phyloP scores from a whole-genome alignment of 768 basidiomycete species.

The Myochromella boudieri region DNA sequence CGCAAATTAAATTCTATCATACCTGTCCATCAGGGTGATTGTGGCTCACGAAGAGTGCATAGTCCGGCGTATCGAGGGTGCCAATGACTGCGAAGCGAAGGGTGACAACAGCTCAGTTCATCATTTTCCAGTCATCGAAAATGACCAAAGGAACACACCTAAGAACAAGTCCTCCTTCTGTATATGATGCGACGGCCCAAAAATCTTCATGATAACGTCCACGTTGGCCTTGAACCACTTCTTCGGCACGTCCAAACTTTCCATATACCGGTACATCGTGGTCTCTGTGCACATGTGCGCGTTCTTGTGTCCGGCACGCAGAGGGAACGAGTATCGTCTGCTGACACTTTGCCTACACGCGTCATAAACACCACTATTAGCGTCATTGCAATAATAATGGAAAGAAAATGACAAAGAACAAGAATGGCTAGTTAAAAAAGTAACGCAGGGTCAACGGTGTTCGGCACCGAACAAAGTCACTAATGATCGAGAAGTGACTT shows the following conservation, averaged over 20 bases:
- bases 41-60: constrained; percentile 76
- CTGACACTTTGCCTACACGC: constrained; percentile 40
- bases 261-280: constrained; percentile 67
- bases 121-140: neutral
- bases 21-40: constrained; percentile 62
- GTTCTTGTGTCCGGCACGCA: constrained; percentile 63
- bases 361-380: neutral
- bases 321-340: constrained; percentile 56
- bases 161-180: constrained; percentile 61
- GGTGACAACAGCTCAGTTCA: too few species aligned
- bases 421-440: too few species aligned
- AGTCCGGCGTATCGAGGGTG: constrained; percentile 66
- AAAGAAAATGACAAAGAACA: too few species aligned
- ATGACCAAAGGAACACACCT: constrained; percentile 21
- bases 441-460: too few species aligned
- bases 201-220: constrained; percentile 59
- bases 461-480: too few species aligned
- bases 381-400: neutral
- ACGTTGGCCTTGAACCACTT: constrained; percentile 75
- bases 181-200: constrained; percentile 45
- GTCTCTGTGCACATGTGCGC: constrained; percentile 71
- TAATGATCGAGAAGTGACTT: too few species aligned
- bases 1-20: constrained; percentile 12
- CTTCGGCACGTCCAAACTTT: constrained; percentile 60
- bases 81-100: constrained; percentile 56